phyloP scores from a whole-genome alignment of 345 rosid species.

The Rubroshorea leprosula region DNA sequence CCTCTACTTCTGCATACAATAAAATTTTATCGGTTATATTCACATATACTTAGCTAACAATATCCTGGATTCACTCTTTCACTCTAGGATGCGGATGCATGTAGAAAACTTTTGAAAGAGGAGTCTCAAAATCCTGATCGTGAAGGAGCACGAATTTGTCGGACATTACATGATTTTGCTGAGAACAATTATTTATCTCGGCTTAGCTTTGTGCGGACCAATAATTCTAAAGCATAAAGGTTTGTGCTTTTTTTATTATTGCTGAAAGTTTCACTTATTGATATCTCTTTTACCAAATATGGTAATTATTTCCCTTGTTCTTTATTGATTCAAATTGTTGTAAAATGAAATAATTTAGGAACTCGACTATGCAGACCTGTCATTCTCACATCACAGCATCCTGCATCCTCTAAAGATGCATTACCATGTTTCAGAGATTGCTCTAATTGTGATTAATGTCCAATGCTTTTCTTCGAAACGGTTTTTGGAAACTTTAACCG shows the following conservation, averaged over 20 bases:
- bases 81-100: constrained; percentile 56
- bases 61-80: not conserved
- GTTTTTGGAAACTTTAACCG: too few species aligned
- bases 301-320: not conserved
- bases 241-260: not conserved
- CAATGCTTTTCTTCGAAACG: too few species aligned
- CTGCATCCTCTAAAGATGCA: too few species aligned
- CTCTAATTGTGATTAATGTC: too few species aligned
- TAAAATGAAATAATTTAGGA: not conserved
- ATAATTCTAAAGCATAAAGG: constrained; percentile 18
- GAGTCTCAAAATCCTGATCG: constrained; percentile 34
- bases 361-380: not conserved
- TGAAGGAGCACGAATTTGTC: constrained; percentile 40
- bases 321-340: too few species aligned
- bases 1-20: not conserved
- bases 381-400: not conserved
- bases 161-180: constrained; percentile 85
- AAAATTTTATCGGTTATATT: not conserved
- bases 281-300: not conserved
- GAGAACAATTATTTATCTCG: constrained; percentile 67
- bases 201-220: constrained; percentile 60
- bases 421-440: too few species aligned
- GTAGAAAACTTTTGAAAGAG: constrained; percentile 46
- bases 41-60: not conserved
- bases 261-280: not conserved